These are phyloP conservation scores for Fusarium sp. DNA, from an alignment of 2,329 filamentous ascomycete species.

Conservation along the genomic window DNA sequence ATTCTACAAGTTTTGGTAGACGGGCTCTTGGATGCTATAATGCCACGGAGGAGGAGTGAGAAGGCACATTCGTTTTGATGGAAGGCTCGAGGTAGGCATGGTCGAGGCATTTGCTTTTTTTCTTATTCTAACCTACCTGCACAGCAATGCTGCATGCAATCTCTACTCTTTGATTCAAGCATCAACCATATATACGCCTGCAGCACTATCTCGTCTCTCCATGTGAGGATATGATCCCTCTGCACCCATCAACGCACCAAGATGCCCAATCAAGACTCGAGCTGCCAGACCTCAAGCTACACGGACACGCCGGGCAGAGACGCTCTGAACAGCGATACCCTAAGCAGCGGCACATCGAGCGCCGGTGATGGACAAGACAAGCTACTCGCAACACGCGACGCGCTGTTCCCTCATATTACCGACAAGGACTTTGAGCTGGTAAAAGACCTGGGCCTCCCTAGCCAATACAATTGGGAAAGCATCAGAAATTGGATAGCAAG, in stretches of 20 bases:
- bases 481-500: conserved; percentile 6
- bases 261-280: background rate
- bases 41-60: conserved; percentile 17
- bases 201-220: background rate
- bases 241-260: background rate
- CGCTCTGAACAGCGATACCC: background rate
- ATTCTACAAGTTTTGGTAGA: background rate
- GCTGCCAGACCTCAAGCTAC: background rate
- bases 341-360: background rate
- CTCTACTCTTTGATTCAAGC: too few species aligned
- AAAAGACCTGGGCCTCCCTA: conserved; percentile 29
- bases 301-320: background rate
- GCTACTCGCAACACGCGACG: background rate
- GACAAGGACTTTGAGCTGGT: conserved; percentile 15
- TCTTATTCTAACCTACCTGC: too few species aligned
- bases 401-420: conserved; percentile 1
- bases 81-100: too few species aligned
- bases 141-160: too few species aligned
- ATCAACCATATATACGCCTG: too few species aligned
- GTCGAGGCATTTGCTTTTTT: too few species aligned
- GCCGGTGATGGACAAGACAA: background rate
- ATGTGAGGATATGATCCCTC: background rate
- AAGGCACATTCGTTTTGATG: background rate
- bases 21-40: background rate
- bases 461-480: conserved; percentile 19